Base-by-base conservation (phyloP, 371 early-diverging fungal genomes). In the Syncephalastrum monosporum region DNA sequence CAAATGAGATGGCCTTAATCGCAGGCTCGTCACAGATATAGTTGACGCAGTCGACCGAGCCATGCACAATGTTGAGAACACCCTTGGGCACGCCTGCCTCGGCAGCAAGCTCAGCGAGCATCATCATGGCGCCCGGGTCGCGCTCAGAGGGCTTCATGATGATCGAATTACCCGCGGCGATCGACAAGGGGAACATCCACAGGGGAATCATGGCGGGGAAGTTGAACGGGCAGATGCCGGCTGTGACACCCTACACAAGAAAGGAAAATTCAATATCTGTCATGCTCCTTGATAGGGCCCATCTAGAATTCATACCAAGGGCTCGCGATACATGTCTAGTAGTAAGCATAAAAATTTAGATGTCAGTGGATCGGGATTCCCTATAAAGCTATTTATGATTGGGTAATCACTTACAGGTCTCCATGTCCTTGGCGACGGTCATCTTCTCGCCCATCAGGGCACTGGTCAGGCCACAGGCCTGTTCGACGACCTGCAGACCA, bases 171-270 rank as follows among this genome's bases (percentile, higher is more conserved):
- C 97, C 97, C 19, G 85, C 83, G 45, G 91, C 94, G 65, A 93
- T 88, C 46, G 96, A 90, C 47, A 95, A 75, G 13, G 98, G 98
- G 87, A 97, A 95, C 89, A 97, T 94, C 98, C 97, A 96, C 64
- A 88, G 76, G 33, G 92, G 94, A 56, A 97, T 93, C 96, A 94
- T 96, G 45, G 94, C 95, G 4, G 97, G 97, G 80, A 97, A 97
- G 75, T 98, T 98, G 77, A 92, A 97, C 29, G 98, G 97, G 63
- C 90, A 88, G 65, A 98, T 96, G 56, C 96, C 97, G 47, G 88
- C 97, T 47, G 91, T 91, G 27, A 98, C 98, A 59, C 98, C 98
- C 68, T 68, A 53, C 8, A 42, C 6, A 42, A 48, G 24, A 24
- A 47, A 10, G 42, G 42, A 49, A 50, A 15, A 33, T 33, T 33